Conservation (phyloP, 2,329 filamentous ascomycete species). For the Penicillium sp. region DNA sequence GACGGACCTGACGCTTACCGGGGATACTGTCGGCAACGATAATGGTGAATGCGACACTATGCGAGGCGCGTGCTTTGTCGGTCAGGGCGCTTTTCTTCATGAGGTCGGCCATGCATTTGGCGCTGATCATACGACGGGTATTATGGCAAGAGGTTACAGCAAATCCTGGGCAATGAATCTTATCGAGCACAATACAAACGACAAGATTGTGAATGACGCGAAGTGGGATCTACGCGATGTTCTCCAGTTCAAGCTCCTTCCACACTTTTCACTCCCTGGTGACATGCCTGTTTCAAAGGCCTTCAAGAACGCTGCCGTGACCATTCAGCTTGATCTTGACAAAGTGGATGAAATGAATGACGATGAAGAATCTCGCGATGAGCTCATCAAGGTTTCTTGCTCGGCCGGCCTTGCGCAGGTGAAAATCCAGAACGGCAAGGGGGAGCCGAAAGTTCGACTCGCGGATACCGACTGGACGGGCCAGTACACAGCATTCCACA, state of each 20-base stretch:
- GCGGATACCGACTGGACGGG: neutral
- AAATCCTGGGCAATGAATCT: conserved; percentile 48
- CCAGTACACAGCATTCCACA: neutral
- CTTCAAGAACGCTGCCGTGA: conserved; percentile 14
- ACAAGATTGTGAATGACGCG: conserved; percentile 23
- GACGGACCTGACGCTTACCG: conserved; percentile 38
- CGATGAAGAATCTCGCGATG: neutral
- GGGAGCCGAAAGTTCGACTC: conserved; percentile 11
- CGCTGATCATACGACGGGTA: conserved; percentile 31
- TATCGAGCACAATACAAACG: conserved; percentile 25
- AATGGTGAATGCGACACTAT: conserved; percentile 45
- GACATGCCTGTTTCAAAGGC: conserved; percentile 20
- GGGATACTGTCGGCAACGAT: conserved; percentile 43
- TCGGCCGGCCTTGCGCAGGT: conserved; percentile 8
- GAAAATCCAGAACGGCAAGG: conserved; percentile 6
- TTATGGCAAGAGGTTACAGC: conserved; percentile 43
- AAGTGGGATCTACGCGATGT: conserved; percentile 35
- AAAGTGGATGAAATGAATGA: neutral
- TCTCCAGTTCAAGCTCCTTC: conserved; percentile 17
- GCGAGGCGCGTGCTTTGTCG: conserved; percentile 48
- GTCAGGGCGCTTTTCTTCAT: conserved; percentile 39
- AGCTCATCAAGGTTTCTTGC: conserved; percentile 2
- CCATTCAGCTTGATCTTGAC: conserved; percentile 9
- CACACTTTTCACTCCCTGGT: conserved; percentile 25
- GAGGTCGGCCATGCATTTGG: conserved; percentile 41